phyloP scores from a whole-genome alignment of 371 early-diverging fungal genomes.

The Mucor velutinosus region DNA sequence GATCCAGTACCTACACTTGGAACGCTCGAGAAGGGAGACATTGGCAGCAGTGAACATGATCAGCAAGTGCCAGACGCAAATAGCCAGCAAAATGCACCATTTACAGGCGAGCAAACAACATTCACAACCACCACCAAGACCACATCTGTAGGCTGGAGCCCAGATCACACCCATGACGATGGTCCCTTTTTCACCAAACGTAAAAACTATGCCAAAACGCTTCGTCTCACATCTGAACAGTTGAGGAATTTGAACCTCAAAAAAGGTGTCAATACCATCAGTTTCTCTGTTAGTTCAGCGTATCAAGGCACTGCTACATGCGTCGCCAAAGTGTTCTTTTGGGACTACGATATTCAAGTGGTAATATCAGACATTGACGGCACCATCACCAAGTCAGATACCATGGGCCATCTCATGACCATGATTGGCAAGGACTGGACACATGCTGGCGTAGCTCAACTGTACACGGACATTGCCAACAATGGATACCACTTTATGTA shows the following conservation, averaged over 20 bases:
- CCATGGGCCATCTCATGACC: constrained; percentile 95
- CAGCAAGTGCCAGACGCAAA: not conserved
- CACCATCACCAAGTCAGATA: constrained; percentile 99
- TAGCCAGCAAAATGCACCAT: not conserved
- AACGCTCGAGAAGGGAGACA: constrained; percentile 2
- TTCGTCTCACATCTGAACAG: constrained; percentile 92
- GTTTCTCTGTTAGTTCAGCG: constrained; percentile 84
- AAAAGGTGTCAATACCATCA: constrained; percentile 88
- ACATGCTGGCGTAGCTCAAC: constrained; percentile 94
- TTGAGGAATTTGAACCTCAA: constrained; percentile 80
- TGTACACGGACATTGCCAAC: constrained; percentile 92
- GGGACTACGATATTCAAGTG: constrained; percentile 84
- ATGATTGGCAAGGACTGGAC: constrained; percentile 99
- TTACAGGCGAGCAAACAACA: constrained; percentile 28
- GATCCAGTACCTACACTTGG: not conserved
- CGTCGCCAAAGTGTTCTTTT: constrained; percentile 87
- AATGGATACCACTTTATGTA: constrained; percentile 98
- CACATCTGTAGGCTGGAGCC: constrained; percentile 45
- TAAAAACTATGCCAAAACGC: constrained; percentile 82
- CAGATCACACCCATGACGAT: constrained; percentile 23
- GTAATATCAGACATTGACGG: constrained; percentile 99
- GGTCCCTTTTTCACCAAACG: constrained; percentile 9
- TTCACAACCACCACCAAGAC: constrained; percentile 48
- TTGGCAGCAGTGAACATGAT: not conserved
- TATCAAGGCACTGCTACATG: constrained; percentile 81